Conservation (phyloP, 352 stramenopile species). For the Phytophthora sansomeana region DNA sequence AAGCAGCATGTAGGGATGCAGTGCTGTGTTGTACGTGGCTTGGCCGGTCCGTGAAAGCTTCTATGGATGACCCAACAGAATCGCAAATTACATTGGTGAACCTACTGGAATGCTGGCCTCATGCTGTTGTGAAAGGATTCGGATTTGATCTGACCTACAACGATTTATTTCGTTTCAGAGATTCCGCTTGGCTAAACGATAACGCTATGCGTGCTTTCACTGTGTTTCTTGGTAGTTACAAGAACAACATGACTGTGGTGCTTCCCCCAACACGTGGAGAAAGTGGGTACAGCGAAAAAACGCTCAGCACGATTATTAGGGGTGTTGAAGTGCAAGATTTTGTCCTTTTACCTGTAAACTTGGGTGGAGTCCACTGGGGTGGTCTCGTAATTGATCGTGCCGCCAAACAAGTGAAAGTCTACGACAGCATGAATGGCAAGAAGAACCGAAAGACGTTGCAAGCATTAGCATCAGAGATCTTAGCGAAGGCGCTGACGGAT, state of each 20-base stretch:
- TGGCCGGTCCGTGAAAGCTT: not conserved
- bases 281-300: not conserved
- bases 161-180: conserved; percentile 14
- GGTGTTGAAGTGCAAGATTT: not conserved
- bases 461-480: conserved; percentile 1
- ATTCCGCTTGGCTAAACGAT: conserved; percentile 10
- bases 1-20: not conserved
- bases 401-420: conserved; percentile 2
- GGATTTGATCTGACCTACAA: conserved; percentile 6
- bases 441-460: not conserved
- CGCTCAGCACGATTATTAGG: not conserved
- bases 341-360: conserved; percentile 8
- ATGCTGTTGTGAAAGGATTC: not conserved
- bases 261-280: not conserved
- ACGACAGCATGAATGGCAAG: conserved; percentile 10
- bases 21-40: not conserved
- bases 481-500: not conserved
- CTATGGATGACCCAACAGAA: not conserved
- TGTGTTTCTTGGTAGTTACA: not conserved
- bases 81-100: not conserved
- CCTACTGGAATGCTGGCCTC: conserved; percentile 8
- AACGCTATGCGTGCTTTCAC: conserved; percentile 9
- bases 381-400: conserved; percentile 1
- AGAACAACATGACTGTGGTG: conserved; percentile 5
- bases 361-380: conserved; percentile 8